Conservation (phyloP, 208 protist species). For the Histomonas meleagridis region DNA sequence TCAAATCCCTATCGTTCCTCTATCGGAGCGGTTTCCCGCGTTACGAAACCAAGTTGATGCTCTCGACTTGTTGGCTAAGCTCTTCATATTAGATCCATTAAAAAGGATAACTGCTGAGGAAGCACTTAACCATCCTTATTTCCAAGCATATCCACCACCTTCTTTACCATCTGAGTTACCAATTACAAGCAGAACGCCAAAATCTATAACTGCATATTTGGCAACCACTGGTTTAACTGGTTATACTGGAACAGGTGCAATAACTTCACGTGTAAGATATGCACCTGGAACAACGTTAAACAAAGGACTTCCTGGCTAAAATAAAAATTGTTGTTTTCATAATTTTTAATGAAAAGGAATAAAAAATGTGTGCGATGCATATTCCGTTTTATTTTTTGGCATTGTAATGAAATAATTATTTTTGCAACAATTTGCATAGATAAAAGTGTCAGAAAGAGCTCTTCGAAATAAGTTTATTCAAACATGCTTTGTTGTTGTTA, state of each 20-base stretch:
- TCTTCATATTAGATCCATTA: slow-evolving; percentile 7
- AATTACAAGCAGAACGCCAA: neutral
- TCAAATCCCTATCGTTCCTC: neutral
- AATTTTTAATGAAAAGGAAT: too few species aligned
- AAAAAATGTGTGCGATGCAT: too few species aligned
- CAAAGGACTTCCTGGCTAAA: too few species aligned
- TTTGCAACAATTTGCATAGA: too few species aligned
- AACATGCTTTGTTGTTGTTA: too few species aligned
- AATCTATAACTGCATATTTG: neutral
- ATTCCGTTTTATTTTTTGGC: too few species aligned
- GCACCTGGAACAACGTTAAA: neutral
- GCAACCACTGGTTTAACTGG: neutral
- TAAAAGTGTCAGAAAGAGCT: too few species aligned
- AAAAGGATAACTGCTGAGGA: neutral
- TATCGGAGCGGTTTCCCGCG: neutral
- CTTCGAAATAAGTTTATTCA: too few species aligned
- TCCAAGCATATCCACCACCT: neutral
- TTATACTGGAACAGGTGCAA: neutral
- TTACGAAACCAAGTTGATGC: neutral
- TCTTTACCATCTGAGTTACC: neutral
- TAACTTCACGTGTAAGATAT: neutral
- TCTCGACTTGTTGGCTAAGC: neutral
- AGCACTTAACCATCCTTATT: neutral
- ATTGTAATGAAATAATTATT: too few species aligned
- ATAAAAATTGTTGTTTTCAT: too few species aligned